Evolutionary conservation across 768 basidiomycete genomes (phyloP).

Genomic region (Peribolospora baueri): DNA sequence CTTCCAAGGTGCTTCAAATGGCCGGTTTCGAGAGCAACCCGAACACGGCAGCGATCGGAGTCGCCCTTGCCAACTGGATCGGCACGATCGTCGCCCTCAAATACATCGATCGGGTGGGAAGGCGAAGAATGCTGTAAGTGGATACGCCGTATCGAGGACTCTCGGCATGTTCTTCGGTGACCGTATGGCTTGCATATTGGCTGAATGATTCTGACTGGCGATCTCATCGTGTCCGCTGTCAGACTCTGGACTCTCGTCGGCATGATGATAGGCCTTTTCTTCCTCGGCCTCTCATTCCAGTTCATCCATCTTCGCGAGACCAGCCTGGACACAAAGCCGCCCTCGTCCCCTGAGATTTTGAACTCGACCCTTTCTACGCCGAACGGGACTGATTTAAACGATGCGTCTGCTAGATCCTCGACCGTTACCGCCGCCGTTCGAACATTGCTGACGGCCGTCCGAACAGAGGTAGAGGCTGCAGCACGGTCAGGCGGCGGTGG

Average conservation of each 20-base stretch:
- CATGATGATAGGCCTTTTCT: constrained; percentile 5
- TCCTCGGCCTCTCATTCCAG: constrained; percentile 6
- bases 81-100: constrained; percentile 8
- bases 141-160: not conserved
- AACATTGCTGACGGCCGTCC: no score
- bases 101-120: constrained; percentile 6
- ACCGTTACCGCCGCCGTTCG: no score
- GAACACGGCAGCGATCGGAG: constrained; percentile 5
- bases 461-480: no score
- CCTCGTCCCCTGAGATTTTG: no score
- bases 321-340: no score
- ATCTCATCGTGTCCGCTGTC: not conserved
- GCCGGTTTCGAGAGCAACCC: not conserved
- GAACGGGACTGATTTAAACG: no score
- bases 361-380: no score
- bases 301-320: not conserved
- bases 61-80: constrained; percentile 10
- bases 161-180: no score
- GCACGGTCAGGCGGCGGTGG: not conserved
- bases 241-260: constrained; percentile 6
- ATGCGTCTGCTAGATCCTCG: no score
- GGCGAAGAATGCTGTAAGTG: constrained; percentile 2
- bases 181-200: no score
- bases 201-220: no score
- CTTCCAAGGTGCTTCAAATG: no score